Percentiles rank a stretch among this genome's conserved stretches.
Evolutionary conservation across 2,329 filamentous ascomycete species (phyloP).

Genomic region (Diaporthe nobilis): DNA sequence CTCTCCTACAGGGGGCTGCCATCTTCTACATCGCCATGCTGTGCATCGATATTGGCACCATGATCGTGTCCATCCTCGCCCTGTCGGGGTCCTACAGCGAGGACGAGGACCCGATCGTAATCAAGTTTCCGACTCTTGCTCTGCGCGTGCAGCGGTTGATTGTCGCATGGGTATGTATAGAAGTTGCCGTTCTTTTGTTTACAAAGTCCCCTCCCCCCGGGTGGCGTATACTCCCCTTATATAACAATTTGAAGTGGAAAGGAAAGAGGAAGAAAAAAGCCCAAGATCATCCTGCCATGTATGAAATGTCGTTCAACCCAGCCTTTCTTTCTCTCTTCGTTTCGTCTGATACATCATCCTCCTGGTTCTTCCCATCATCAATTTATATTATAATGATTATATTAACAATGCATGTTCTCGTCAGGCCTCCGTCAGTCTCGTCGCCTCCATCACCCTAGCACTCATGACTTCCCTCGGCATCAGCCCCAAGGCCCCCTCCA

Average conservation of each 20-base stretch:
- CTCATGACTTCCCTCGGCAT: slow-evolving; percentile 1
- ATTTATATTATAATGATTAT: background rate
- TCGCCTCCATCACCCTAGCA: background rate
- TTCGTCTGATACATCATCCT: background rate
- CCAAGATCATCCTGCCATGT: background rate
- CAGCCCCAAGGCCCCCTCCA: background rate
- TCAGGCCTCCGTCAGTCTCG: background rate
- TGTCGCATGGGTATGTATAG: background rate
- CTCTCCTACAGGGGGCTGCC: no score
- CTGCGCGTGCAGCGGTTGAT: background rate
- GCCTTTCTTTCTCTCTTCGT: background rate
- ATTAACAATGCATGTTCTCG: background rate
- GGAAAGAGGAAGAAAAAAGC: background rate
- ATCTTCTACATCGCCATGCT: no score
- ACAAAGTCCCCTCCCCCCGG: background rate
- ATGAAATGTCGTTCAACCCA: background rate
- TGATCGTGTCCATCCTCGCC: background rate
- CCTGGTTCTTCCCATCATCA: background rate
- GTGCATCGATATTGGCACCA: background rate
- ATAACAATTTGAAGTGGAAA: background rate
- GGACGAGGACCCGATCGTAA: background rate
- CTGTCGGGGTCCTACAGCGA: background rate
- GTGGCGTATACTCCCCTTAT: background rate
- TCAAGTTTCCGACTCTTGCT: background rate
- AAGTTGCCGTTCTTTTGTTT: background rate